Conservation (phyloP, 2,329 filamentous ascomycete genomes). For the Huntiella decipiens region DNA sequence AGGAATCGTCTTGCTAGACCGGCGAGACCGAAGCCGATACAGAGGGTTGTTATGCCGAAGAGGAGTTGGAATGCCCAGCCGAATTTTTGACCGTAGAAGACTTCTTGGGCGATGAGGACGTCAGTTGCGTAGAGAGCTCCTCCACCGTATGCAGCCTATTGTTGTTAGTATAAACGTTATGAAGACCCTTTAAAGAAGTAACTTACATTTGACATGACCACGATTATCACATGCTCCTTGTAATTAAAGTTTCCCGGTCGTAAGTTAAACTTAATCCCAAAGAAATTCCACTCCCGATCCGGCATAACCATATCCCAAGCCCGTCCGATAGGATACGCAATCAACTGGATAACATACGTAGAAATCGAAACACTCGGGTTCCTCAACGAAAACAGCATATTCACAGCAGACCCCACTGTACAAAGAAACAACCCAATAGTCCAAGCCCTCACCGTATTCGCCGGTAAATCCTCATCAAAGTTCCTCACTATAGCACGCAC, state of each 20-base stretch:
- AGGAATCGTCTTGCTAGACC: constrained; percentile 40
- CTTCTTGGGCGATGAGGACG: constrained; percentile 23
- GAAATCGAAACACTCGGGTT: constrained; percentile 40
- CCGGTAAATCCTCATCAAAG: constrained; percentile 43
- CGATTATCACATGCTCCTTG: constrained; percentile 43
- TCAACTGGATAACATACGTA: constrained; percentile 42
- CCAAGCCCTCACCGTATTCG: constrained; percentile 47
- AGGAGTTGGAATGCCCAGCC: constrained; percentile 41
- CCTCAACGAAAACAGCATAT: constrained; percentile 41
- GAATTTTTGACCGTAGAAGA: constrained; percentile 33
- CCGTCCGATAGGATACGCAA: constrained; percentile 39
- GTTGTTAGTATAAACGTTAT: constrained; percentile 7
- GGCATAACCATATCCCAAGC: constrained; percentile 37
- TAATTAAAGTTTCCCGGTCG: constrained; percentile 39
- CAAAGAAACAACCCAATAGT: constrained; percentile 40
- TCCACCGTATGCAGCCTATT: constrained; percentile 36
- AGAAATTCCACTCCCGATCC: constrained; percentile 29
- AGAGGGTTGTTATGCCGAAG: constrained; percentile 39
- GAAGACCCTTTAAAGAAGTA: background rate
- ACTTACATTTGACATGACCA: constrained; percentile 44
- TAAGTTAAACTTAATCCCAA: constrained; percentile 35
- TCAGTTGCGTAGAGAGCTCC: constrained; percentile 38
- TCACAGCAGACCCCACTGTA: constrained; percentile 41
- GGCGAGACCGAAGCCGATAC: constrained; percentile 45
- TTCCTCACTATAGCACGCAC: constrained; percentile 47